phyloP scores from a whole-genome alignment of 495 filamentous ascomycete species.

The Antarctomyces pellizariae region DNA sequence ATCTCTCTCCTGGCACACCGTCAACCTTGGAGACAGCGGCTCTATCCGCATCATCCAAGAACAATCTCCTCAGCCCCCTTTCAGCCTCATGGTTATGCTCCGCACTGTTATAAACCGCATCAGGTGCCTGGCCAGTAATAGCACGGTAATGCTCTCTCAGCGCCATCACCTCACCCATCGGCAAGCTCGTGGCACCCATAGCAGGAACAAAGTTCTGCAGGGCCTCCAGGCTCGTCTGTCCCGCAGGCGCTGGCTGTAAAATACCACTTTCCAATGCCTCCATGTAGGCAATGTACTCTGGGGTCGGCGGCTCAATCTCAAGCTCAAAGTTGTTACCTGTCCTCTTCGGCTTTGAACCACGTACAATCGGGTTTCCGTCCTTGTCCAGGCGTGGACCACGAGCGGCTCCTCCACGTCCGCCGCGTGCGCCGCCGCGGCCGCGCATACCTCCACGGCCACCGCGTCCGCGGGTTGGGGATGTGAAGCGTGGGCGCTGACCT shows the following conservation, averaged over 20 bases:
- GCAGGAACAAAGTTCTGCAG: background rate
- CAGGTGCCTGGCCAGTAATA: too few species aligned
- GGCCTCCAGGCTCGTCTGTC: background rate
- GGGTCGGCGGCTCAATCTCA: background rate
- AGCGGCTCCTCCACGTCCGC: constrained; percentile 26
- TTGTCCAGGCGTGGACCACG: constrained; percentile 1
- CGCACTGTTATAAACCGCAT: constrained; percentile 4
- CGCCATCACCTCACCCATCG: too few species aligned
- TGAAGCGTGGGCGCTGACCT: background rate
- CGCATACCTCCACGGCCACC: constrained; percentile 14
- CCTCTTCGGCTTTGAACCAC: background rate
- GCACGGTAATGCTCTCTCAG: constrained; percentile 2
- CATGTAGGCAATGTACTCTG: background rate
- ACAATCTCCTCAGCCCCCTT: constrained; percentile 2
- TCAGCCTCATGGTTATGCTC: constrained; percentile 2
- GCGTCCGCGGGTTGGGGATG: background rate
- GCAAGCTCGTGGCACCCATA: too few species aligned
- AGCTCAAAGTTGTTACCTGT: background rate
- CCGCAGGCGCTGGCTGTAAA: background rate
- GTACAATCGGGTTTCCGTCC: too few species aligned
- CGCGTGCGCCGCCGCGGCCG: constrained; percentile 30
- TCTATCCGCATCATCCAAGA: constrained; percentile 9
- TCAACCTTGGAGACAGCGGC: constrained; percentile 4
- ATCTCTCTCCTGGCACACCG: constrained; percentile 1
- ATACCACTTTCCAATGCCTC: background rate